Evolutionary conservation across 441 rosid species (phyloP).

Genomic region (Aquilaria agallochum): DNA sequence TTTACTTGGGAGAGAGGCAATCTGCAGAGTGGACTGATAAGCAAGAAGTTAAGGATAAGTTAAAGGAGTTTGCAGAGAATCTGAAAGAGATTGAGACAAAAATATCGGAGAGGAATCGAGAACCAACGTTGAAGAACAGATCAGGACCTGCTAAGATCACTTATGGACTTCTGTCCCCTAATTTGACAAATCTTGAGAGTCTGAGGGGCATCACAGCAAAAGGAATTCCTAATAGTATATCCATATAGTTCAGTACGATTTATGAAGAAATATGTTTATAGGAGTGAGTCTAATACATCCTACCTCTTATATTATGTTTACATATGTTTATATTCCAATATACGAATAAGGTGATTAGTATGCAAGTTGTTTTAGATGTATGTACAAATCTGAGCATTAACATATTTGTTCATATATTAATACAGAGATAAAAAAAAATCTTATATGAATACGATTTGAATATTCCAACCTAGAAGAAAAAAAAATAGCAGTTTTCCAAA

Average conservation of each 20-base stretch:
- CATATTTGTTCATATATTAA: no score
- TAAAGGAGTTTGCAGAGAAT: constrained; percentile 32
- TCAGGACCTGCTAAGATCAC: constrained; percentile 47
- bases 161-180: constrained; percentile 46
- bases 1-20: constrained; percentile 48
- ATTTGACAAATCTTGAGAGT: constrained; percentile 21
- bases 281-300: no score
- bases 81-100: constrained; percentile 38
- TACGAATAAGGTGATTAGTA: no score
- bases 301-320: no score
- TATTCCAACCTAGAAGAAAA: no score
- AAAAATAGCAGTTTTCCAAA: no score
- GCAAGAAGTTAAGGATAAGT: constrained; percentile 31
- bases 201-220: constrained; percentile 31
- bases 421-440: no score
- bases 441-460: no score
- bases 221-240: constrained; percentile 62
- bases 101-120: constrained; percentile 38
- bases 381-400: no score
- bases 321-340: no score
- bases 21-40: constrained; percentile 43
- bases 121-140: constrained; percentile 48
- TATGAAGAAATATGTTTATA: not conserved
- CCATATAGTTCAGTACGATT: constrained; percentile 25
- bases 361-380: no score